These are phyloP conservation scores for Tricholoma sp. DNA, from an alignment of 768 basidiomycete genomes.

Conservation along the genomic window DNA sequence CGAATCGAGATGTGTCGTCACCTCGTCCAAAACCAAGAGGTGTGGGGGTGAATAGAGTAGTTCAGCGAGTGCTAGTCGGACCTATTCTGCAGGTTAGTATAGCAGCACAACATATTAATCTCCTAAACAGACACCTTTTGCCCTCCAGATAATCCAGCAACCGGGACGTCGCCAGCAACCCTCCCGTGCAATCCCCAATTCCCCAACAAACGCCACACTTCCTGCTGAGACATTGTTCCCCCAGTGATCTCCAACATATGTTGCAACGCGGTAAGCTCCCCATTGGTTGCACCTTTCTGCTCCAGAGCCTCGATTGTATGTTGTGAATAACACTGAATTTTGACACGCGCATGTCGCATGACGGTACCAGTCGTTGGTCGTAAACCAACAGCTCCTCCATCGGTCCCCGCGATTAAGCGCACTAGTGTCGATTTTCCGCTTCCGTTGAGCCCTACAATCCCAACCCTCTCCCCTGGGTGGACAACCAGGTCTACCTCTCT, in stretches of 20 bases:
- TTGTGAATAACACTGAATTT: constrained; percentile 59
- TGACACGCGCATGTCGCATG: constrained; percentile 45
- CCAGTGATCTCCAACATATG: constrained; percentile 15
- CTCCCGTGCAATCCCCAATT: constrained; percentile 39
- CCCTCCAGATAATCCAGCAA: constrained; percentile 47
- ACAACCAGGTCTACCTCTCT: constrained; percentile 18
- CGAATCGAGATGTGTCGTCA: constrained; percentile 66
- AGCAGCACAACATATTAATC: neutral
- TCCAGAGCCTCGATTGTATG: constrained; percentile 50
- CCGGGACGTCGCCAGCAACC: constrained; percentile 36
- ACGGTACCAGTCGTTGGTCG: constrained; percentile 43
- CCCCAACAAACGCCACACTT: constrained; percentile 36
- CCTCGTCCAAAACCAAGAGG: constrained; percentile 53
- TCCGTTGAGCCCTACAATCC: constrained; percentile 31
- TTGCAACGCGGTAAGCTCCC: constrained; percentile 15
- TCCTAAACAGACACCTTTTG: constrained; percentile 39
- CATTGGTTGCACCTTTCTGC: constrained; percentile 23
- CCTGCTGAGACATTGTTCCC: constrained; percentile 29
- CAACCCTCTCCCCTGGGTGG: constrained; percentile 22
- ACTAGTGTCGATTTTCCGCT: constrained; percentile 44
- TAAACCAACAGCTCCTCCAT: constrained; percentile 14
- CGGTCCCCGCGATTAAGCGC: constrained; percentile 9
- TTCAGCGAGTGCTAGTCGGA: constrained; percentile 53
- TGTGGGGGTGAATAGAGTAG: constrained; percentile 51
- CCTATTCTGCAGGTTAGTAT: constrained; percentile 26